Percentiles rank a stretch among this genome's conserved stretches.
Evolutionary conservation across 306 rosid species (phyloP).

Genomic region (Prunus armeniaca): DNA sequence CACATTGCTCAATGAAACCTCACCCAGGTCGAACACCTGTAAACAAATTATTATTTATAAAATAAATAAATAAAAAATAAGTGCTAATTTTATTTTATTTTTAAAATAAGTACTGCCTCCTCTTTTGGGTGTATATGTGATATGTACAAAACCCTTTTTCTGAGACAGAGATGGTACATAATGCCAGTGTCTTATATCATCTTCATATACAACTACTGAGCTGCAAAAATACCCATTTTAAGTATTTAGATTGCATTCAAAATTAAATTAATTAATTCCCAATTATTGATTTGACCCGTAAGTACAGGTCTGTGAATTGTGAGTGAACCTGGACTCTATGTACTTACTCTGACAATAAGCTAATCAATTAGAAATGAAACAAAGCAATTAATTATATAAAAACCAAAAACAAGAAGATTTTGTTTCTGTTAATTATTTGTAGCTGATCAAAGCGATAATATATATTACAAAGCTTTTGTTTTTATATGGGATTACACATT

Average conservation of each 20-base stretch:
- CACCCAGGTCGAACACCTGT: constrained; percentile 1
- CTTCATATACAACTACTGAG: neutral
- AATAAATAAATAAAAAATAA: neutral
- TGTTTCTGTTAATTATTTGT: too few species aligned
- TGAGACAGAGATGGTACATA: neutral
- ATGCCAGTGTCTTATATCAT: neutral
- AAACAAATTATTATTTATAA: neutral
- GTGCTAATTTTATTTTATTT: neutral
- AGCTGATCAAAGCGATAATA: neutral
- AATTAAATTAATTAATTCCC: neutral
- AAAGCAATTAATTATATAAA: neutral
- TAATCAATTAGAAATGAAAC: neutral
- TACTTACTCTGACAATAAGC: neutral
- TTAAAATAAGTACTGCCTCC: neutral
- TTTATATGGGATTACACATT: neutral
- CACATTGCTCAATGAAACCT: constrained; percentile 33
- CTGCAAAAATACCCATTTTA: neutral
- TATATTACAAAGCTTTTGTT: neutral
- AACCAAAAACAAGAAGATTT: neutral
- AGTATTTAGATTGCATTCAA: neutral
- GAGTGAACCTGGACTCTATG: neutral
- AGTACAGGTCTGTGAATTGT: neutral
- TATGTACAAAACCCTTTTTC: neutral
- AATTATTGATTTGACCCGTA: constrained; percentile 1
- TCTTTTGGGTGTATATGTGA: neutral